These are phyloP conservation scores for Lanmaoa pseudosensibilis DNA, from an alignment of 768 basidiomycete species.

Conservation along the genomic window DNA sequence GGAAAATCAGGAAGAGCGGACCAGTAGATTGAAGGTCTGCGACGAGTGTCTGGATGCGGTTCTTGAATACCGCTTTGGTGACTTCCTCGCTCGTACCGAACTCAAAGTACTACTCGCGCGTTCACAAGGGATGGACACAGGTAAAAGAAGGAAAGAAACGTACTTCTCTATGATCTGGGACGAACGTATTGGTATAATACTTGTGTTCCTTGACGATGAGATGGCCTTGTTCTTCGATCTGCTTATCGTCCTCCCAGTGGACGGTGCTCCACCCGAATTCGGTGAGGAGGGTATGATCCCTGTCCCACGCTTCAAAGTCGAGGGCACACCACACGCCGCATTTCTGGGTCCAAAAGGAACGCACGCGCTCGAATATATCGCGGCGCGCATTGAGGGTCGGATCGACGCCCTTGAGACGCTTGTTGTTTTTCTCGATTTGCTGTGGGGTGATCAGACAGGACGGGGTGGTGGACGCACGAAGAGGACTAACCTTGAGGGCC, in stretches of 20 bases:
- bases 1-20: constrained; percentile 78
- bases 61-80: constrained; percentile 50
- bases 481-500: constrained; percentile 53
- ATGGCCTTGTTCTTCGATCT: constrained; percentile 54
- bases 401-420: constrained; percentile 66
- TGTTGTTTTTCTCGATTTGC: constrained; percentile 81
- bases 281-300: constrained; percentile 67
- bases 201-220: constrained; percentile 63
- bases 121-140: background rate
- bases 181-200: constrained; percentile 61
- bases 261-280: constrained; percentile 80
- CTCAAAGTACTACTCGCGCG: constrained; percentile 51
- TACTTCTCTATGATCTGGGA: constrained; percentile 63
- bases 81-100: constrained; percentile 65
- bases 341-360: constrained; percentile 60
- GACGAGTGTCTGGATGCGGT: constrained; percentile 50
- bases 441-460: constrained; percentile 27
- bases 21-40: constrained; percentile 41
- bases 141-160: background rate
- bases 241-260: constrained; percentile 53
- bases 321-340: constrained; percentile 73
- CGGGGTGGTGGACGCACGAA: background rate
- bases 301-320: constrained; percentile 86
- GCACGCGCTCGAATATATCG: constrained; percentile 65
- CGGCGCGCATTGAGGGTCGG: constrained; percentile 56